Evolutionary conservation across 2,329 filamentous ascomycete species (phyloP).

Genomic region (Magnaporthales sp.): DNA sequence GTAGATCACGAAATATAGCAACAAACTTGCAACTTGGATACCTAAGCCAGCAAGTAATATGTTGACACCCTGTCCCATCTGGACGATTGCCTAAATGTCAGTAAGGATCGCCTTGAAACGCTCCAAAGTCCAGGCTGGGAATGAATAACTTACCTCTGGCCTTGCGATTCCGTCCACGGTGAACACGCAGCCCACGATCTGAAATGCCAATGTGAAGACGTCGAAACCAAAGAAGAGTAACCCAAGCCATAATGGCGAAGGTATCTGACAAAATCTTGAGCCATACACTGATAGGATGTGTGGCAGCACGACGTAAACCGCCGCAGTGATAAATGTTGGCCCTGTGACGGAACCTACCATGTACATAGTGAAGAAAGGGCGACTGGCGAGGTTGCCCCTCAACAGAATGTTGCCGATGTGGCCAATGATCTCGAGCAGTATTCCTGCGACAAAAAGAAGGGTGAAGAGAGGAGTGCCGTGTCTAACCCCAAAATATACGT

Average conservation of each 20-base stretch:
- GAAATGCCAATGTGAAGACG: slow-evolving; percentile 23
- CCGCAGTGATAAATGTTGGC: slow-evolving; percentile 33
- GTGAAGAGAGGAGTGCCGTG: slow-evolving; percentile 17
- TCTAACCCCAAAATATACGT: slow-evolving; percentile 27
- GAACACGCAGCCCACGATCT: slow-evolving; percentile 29
- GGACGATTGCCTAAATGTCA: slow-evolving; percentile 4
- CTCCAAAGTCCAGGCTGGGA: neutral
- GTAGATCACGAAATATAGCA: slow-evolving; percentile 28
- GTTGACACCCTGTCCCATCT: slow-evolving; percentile 24
- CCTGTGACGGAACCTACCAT: slow-evolving; percentile 38
- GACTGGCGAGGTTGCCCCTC: slow-evolving; percentile 8
- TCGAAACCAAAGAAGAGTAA: slow-evolving; percentile 25
- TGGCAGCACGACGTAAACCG: slow-evolving; percentile 35
- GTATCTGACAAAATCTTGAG: slow-evolving; percentile 26
- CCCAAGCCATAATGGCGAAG: slow-evolving; percentile 23
- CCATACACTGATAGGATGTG: slow-evolving; percentile 39
- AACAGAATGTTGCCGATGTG: slow-evolving; percentile 11
- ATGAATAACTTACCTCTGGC: slow-evolving; percentile 22
- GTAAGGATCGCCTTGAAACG: neutral
- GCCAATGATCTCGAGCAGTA: slow-evolving; percentile 10
- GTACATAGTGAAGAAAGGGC: slow-evolving; percentile 28
- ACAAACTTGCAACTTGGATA: slow-evolving; percentile 31
- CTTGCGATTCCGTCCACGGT: slow-evolving; percentile 23
- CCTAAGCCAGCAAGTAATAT: slow-evolving; percentile 35
- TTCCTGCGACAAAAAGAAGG: slow-evolving; percentile 7